These are phyloP conservation scores for Leccinellum albellum DNA, from an alignment of 768 basidiomycete genomes.

Conservation along the genomic window DNA sequence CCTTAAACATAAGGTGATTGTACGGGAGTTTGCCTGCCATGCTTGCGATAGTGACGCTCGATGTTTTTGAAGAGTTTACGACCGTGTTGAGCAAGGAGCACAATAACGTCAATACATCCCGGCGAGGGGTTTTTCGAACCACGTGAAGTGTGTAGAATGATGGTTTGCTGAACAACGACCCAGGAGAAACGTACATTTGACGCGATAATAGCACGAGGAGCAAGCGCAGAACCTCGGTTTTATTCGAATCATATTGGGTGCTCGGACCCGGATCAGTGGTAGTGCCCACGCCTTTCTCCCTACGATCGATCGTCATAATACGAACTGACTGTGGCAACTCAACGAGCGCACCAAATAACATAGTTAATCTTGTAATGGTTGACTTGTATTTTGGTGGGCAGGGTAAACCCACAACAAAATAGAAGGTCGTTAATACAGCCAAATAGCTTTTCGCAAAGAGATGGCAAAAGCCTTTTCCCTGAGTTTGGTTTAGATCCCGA, in stretches of 20 bases:
- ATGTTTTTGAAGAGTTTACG: constrained; percentile 60
- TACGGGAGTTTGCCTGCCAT: constrained; percentile 82
- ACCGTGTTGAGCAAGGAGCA: constrained; percentile 93
- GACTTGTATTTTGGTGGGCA: constrained; percentile 72
- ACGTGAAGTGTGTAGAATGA: constrained; percentile 76
- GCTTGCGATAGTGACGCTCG: constrained; percentile 53
- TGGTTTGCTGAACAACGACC: constrained; percentile 64
- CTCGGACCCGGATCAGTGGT: constrained; percentile 67
- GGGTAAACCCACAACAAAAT: constrained; percentile 92
- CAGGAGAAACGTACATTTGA: constrained; percentile 80
- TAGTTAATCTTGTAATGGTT: constrained; percentile 83
- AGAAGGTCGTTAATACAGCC: constrained; percentile 78
- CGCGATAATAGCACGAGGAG: constrained; percentile 85
- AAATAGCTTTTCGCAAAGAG: constrained; percentile 77
- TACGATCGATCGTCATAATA: constrained; percentile 28
- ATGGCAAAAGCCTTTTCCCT: constrained; percentile 57
- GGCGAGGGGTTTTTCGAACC: constrained; percentile 70
- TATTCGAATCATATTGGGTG: constrained; percentile 70
- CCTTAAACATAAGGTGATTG: constrained; percentile 86
- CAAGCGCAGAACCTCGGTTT: constrained; percentile 85
- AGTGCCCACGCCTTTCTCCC: constrained; percentile 95
- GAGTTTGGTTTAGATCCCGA: constrained; percentile 27
- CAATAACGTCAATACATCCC: constrained; percentile 84
- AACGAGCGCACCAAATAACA: constrained; percentile 70
- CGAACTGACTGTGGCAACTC: neutral